phyloP scores from a whole-genome alignment of 2,329 filamentous ascomycete genomes.

The Knufia fluminis region DNA sequence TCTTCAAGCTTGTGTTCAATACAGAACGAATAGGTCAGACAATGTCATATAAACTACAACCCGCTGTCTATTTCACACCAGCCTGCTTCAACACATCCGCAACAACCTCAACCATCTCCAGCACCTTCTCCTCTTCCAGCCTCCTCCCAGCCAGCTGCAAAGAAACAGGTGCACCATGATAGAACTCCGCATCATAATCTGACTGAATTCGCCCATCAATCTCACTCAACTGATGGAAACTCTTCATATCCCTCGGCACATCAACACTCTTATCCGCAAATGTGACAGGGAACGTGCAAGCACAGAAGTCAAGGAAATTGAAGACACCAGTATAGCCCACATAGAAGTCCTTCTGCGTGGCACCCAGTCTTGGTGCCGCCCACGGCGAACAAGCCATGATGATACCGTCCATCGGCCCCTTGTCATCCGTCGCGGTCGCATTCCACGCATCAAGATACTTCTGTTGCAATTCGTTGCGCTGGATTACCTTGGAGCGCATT shows the following conservation, averaged over 20 bases:
- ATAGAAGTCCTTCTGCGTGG: constrained; percentile 22
- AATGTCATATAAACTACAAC: no score
- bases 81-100: background rate
- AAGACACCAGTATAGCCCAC: constrained; percentile 25
- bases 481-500: constrained; percentile 25
- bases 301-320: constrained; percentile 23
- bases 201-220: constrained; percentile 24
- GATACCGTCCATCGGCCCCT: constrained; percentile 28
- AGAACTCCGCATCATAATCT: constrained; percentile 26
- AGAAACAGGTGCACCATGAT: constrained; percentile 26
- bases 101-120: constrained; percentile 31
- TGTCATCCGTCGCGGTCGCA: constrained; percentile 23
- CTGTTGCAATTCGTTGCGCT: constrained; percentile 27
- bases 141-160: constrained; percentile 25
- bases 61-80: constrained; percentile 1
- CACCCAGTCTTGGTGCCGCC: constrained; percentile 28
- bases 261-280: constrained; percentile 21
- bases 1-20: no score
- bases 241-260: constrained; percentile 16
- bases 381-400: constrained; percentile 28
- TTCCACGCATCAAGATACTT: constrained; percentile 31
- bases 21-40: no score
- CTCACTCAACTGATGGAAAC: constrained; percentile 21
- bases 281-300: constrained; percentile 23
- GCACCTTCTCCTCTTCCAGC: constrained; percentile 27